Evolutionary conservation across 1,139 yeast genomes (phyloP), one percentile per base, ranked within the genome.

Genomic region (Yamadazyma aaseri): DNA sequence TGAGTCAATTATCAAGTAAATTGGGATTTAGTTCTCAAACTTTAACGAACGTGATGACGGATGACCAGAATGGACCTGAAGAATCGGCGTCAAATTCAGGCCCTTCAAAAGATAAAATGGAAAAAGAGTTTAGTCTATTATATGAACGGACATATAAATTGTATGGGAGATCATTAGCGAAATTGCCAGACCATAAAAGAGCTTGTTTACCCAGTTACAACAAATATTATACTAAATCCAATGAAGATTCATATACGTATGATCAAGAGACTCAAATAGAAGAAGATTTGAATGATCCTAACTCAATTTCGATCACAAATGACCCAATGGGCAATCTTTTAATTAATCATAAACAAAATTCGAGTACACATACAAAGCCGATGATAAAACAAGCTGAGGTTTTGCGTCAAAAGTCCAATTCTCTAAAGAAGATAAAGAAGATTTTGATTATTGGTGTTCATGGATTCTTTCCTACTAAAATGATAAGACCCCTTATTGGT

Each of bases 381-480:
- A 28, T 35, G 12, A 34, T 47, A 10, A 33, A 34, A 36, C 28
- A 26, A 26, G 50, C 67, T 0, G 64, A 58, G 12, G 51, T 67
- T 3, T 51, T 63, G 1, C 51, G 58, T 4, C 58, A 55, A 31
- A 60, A 58, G 32, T 39, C 64, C 3, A 62, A 63, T 0, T 61
- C 65, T 2, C 51, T 66, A 27, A 51, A 47, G 11, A 66, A 56
- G 34, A 63, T 71, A 30, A 63, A 60, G 37, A 76, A 79, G 39
- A 82, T 82, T 1, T 72, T 92, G 27, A 84, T 92, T 20, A 79
- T 92, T 42, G 97, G 98, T 2, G 60, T 74, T 4, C 82, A 76
- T 52, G 73, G 75, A 10, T 76, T 73, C 48, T 58, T 73, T 23
- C 81, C 82, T 1, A 64, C 66, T 2, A 78, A 73, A 44, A 81